These are phyloP conservation scores for Gossypium ekmanianum DNA, from an alignment of 345 rosid species.

Conservation along the genomic window DNA sequence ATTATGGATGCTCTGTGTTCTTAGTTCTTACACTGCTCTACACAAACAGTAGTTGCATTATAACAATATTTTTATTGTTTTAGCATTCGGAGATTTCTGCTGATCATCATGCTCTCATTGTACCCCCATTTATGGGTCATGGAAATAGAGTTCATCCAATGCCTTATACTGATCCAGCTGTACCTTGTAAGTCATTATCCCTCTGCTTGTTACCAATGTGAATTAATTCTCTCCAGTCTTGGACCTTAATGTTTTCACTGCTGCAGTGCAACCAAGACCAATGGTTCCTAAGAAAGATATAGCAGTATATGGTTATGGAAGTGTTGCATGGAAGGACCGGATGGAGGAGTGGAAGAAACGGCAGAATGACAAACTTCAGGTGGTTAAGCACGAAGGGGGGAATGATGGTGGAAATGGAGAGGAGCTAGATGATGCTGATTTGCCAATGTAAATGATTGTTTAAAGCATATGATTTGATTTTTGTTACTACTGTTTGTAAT, in stretches of 20 bases:
- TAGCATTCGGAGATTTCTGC: conserved; percentile 84
- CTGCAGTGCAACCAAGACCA: conserved; percentile 74
- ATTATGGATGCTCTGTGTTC: not conserved
- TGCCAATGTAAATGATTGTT: conserved; percentile 69
- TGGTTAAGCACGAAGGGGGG: conserved; percentile 77
- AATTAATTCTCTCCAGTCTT: not conserved
- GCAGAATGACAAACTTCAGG: conserved; percentile 77
- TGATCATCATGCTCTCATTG: conserved; percentile 82
- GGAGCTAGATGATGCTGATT: conserved; percentile 73
- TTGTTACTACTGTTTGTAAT: not conserved
- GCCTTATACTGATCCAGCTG: conserved; percentile 61
- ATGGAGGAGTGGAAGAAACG: conserved; percentile 92
- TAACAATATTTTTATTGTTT: conserved; percentile 15
- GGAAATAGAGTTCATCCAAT: conserved; percentile 73
- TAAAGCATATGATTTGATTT: not conserved
- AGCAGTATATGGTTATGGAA: conserved; percentile 85
- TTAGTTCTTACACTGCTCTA: not conserved
- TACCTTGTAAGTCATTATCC: conserved; percentile 54
- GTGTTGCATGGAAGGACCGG: conserved; percentile 97
- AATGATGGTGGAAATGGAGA: conserved; percentile 56
- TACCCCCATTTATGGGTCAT: conserved; percentile 66
- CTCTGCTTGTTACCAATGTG: not conserved
- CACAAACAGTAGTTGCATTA: not conserved
- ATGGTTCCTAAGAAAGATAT: conserved; percentile 92
- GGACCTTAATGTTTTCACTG: conserved; percentile 18